Evolutionary conservation across 192 early-diverging fungal species (phyloP), one percentile per base, ranked within the genome.

Genomic region (Spinellus fusiger): DNA sequence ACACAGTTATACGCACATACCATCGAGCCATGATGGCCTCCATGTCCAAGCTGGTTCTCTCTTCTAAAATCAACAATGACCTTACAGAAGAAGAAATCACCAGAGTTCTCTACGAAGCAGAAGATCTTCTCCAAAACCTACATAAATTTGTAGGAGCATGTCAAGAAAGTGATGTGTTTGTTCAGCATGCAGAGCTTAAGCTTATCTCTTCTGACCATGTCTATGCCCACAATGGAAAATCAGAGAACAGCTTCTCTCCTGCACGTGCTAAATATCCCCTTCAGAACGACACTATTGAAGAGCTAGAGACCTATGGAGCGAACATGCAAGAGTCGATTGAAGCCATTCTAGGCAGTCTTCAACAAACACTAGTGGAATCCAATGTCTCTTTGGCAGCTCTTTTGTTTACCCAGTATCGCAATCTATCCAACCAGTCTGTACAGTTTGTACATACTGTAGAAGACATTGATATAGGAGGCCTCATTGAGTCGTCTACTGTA

Each of bases 21-120:
- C 91, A 97, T 71, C 78, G 83, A 18, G 79, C 83, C 25, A 87
- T 98, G 34, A 87, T 93, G 71, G 84, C 84, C 18, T 76, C 87
- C 4, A 65, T 96, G 13, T 91, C 92, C 10, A 93, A 93, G 49
- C 31, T 61, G 13, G 48, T 61, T 12, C 31, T 61, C 13, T 33
- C 59, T 25, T 49, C 59, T 16, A 4, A 26, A 50, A n/a, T 50
- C 47, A 51, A 28, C 28, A 26, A 13, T 32, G 52, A 54, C n/a
- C 27, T 28, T 32, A 15, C 27, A 4, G 13, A 7, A 4, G 52
- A 54, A 3, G 16, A 54, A 28, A 13, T 54, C 27, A 1, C 12
- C 92, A 13, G 80, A 83, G 28, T 96, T 75, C 79, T 87, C n/a
- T 65, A 73, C 7, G 86, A 89, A 48, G 80, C 86, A 1, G 81